Evolutionary conservation across 805 yeast genomes (phyloP).

Genomic region (Suhomyces pyralidae): DNA sequence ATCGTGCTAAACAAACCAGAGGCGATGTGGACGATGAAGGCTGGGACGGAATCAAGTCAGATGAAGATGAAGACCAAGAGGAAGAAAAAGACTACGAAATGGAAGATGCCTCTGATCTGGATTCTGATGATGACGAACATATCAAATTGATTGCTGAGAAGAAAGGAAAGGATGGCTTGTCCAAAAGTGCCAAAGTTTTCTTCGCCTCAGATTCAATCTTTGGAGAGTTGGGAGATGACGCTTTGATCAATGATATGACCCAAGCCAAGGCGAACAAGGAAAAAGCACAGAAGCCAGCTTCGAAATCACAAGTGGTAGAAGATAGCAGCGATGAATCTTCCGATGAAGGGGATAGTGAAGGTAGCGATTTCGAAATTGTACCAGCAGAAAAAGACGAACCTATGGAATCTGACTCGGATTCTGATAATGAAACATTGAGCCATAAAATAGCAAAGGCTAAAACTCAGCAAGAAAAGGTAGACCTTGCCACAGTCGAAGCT

Average conservation of each 20-base stretch:
- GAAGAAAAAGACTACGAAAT: slow-evolving; percentile 46
- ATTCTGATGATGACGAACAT: slow-evolving; percentile 71
- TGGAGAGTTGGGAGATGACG: slow-evolving; percentile 44
- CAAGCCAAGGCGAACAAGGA: slow-evolving; percentile 6
- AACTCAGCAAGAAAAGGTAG: slow-evolving; percentile 63
- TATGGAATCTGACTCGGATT: slow-evolving; percentile 46
- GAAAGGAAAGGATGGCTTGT: slow-evolving; percentile 31
- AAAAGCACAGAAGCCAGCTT: slow-evolving; percentile 13
- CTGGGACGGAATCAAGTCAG: slow-evolving; percentile 70
- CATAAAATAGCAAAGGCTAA: slow-evolving; percentile 37
- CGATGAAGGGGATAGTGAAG: slow-evolving; percentile 25
- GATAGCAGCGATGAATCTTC: slow-evolving; percentile 41
- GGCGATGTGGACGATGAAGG: slow-evolving; percentile 73
- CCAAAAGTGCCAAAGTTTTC: slow-evolving; percentile 35
- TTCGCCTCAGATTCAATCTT: slow-evolving; percentile 41
- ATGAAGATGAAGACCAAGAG: slow-evolving; percentile 36
- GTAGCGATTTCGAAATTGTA: slow-evolving; percentile 44
- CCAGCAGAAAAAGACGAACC: slow-evolving; percentile 21
- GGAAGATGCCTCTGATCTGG: slow-evolving; percentile 41
- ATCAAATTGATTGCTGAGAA: slow-evolving; percentile 54
- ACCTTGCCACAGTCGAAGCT: slow-evolving; percentile 88
- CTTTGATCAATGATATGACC: slow-evolving; percentile 43
- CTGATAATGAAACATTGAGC: slow-evolving; percentile 47
- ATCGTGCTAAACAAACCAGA: slow-evolving; percentile 66
- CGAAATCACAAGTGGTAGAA: slow-evolving; percentile 2